Base-by-base conservation (phyloP, 163 green algal genomes). In the Coccomyxa subellipsoidea region DNA sequence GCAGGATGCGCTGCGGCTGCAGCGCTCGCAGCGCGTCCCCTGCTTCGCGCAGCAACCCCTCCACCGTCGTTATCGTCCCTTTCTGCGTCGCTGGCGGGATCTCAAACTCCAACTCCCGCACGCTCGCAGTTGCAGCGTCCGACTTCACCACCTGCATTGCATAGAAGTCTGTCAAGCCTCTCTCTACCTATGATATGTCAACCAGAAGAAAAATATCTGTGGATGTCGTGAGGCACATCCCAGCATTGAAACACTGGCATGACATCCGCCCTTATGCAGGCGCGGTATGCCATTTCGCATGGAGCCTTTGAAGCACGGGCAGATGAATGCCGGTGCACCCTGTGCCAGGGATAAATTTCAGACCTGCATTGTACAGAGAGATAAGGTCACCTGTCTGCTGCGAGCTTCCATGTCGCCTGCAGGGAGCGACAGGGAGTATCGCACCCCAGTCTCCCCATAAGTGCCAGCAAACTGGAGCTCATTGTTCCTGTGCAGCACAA, bases 21-120 rank as follows among this genome's bases (percentile, higher is more conserved):
- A 88, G 76, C 35, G 77, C 77, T 4, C 81, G 82, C 39, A 92
- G 71, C 12, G 84, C 81, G 27, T 69, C 39, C 4, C 80, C 78
- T 18, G 89, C 82, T 10, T 85, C 82, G 3, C 54, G 84, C 36
- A 95, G 84, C 69, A 95, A 40, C 18, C 89, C 90, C 77, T 91
- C 88, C 73, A 95, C 87, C 1, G 92, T 95, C 25, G 87, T 89
- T 54, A 95, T 86, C 31, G 82, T 83, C 37, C 90, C 91, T 10
- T 78, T 82, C 80, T 94, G 91, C 4, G 86, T 89, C 35, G 54
- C 76, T 0, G 85, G 54, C 59, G 90, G 89, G 32, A 95, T 93
- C 83, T 95, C 92, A 81, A 95, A 93, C 78, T 95, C 91, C 31
- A 95, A 82, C 81, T 95, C 92, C 25, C 91, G 91, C 6, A 95